Evolutionary conservation across 768 basidiomycete species (phyloP).

Genomic region (Phlegmacium glaucopus): DNA sequence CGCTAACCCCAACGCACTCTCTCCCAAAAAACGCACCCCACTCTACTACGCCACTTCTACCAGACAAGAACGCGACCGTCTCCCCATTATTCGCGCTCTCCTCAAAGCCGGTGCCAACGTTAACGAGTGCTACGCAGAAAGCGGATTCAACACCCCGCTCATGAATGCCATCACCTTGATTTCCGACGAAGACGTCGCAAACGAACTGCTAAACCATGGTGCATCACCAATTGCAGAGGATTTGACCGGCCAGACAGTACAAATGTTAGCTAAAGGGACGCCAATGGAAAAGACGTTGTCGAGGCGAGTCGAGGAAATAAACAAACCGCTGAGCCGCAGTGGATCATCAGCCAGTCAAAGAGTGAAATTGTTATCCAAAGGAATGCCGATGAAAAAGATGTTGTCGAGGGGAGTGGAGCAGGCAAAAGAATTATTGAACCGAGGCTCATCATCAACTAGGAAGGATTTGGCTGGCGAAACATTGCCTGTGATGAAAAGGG

Average conservation of each 20-base stretch:
- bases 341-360: no score
- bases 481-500: no score
- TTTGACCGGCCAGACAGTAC: constrained; percentile 7
- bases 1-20: constrained; percentile 20
- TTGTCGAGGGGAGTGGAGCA: no score
- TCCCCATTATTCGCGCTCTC: constrained; percentile 19
- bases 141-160: constrained; percentile 11
- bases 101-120: constrained; percentile 17
- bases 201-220: constrained; percentile 16
- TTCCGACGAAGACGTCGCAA: constrained; percentile 15
- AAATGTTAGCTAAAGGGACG: constrained; percentile 10
- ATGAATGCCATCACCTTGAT: constrained; percentile 17
- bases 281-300: neutral
- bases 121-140: constrained; percentile 11
- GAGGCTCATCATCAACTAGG: no score
- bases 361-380: no score
- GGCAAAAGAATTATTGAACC: no score
- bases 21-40: constrained; percentile 15
- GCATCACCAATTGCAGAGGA: constrained; percentile 14
- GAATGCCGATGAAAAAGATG: no score
- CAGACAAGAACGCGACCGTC: constrained; percentile 5
- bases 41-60: constrained; percentile 16
- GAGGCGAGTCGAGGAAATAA: neutral
- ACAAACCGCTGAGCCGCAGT: neutral
- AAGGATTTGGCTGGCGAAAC: no score